A percentile compares a stretch with the other conserved stretches of the same genome.
These are phyloP conservation scores for Boletus tylopilopsis DNA, from an alignment of 768 basidiomycete genomes.

Conservation along the genomic window DNA sequence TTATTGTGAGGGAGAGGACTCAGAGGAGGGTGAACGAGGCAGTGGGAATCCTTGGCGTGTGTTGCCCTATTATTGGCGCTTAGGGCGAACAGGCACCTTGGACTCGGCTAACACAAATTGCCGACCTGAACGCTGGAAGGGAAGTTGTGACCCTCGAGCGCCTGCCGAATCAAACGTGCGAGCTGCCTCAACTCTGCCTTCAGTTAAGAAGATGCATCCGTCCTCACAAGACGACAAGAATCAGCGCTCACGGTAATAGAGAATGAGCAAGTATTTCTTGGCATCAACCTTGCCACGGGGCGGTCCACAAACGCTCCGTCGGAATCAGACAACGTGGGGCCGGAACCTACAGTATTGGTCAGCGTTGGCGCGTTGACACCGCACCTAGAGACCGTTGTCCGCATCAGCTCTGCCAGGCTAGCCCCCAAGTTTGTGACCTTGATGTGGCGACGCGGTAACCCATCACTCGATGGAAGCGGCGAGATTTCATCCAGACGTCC, in stretches of 20 bases:
- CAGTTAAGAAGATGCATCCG: background rate
- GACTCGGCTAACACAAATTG: conserved; percentile 1
- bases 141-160: background rate
- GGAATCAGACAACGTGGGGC: too few species aligned
- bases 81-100: background rate
- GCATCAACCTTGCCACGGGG: too few species aligned
- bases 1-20: background rate
- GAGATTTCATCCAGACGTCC: too few species aligned
- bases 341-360: too few species aligned
- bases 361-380: too few species aligned
- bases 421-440: too few species aligned
- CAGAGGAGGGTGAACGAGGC: background rate
- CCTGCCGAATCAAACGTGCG: conserved; percentile 8
- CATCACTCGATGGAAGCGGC: too few species aligned
- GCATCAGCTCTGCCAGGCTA: too few species aligned
- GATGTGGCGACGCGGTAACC: too few species aligned
- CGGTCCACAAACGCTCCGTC: too few species aligned
- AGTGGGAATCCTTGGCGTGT: conserved; percentile 2
- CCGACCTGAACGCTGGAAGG: background rate
- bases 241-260: conserved; percentile 1
- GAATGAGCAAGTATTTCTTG: background rate
- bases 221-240: background rate
- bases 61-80: conserved; percentile 6
- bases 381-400: too few species aligned
- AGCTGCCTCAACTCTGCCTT: background rate